phyloP scores from a whole-genome alignment of 352 stramenopile genomes.

The Pythium coloratum region DNA sequence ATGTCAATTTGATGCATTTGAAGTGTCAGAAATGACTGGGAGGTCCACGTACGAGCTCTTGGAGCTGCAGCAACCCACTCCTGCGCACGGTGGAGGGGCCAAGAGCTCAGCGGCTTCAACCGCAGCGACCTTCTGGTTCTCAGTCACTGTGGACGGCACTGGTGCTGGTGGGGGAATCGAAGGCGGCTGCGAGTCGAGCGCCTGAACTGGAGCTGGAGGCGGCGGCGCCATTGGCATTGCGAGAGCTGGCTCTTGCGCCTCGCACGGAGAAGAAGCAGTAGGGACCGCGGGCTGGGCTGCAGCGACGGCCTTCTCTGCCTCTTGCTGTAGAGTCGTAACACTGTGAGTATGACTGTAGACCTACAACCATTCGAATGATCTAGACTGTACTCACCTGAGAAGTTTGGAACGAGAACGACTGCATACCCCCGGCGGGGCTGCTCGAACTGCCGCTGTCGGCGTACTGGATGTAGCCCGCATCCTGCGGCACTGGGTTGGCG shows the following conservation, averaged over 20 bases:
- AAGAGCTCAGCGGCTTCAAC: constrained; percentile 25
- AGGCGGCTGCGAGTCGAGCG: constrained; percentile 4
- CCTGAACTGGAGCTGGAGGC: constrained; percentile 5
- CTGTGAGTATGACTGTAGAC: background rate
- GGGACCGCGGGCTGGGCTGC: background rate
- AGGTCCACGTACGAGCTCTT: constrained; percentile 17
- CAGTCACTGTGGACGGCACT: constrained; percentile 6
- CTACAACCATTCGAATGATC: background rate
- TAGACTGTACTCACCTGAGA: constrained; percentile 34
- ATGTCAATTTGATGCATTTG: background rate
- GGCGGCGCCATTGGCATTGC: constrained; percentile 11
- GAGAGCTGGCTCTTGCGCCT: constrained; percentile 13
- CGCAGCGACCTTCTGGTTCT: constrained; percentile 26
- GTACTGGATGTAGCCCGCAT: constrained; percentile 63
- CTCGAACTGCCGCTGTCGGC: constrained; percentile 30
- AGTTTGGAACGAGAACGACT: constrained; percentile 73
- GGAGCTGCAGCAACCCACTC: background rate
- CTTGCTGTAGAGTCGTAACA: constrained; percentile 13
- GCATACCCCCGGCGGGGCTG: constrained; percentile 28
- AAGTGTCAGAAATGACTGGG: background rate
- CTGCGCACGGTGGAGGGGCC: constrained; percentile 4
- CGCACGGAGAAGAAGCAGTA: background rate
- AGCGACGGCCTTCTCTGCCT: constrained; percentile 23
- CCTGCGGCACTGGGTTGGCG: constrained; percentile 60
- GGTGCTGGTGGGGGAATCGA: constrained; percentile 14